A percentile compares a stretch with the other conserved stretches of the same genome.
Conservation (phyloP, 768 basidiomycete genomes). For the Psilocybe sp. region DNA sequence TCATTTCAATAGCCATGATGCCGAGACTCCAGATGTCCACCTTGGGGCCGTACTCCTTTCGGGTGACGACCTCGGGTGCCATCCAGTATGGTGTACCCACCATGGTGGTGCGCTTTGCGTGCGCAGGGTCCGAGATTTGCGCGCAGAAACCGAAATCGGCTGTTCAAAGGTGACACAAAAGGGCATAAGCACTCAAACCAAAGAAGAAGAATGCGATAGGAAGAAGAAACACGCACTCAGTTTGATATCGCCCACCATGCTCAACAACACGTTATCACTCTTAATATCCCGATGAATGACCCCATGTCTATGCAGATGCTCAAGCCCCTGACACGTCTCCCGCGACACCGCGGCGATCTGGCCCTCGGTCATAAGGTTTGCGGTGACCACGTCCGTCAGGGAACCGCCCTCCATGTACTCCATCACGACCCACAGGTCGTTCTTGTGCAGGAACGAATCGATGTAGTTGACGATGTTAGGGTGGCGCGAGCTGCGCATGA, state of each 20-base stretch:
- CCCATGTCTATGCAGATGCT: conserved; percentile 93
- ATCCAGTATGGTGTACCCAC: conserved; percentile 99
- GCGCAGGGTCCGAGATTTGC: conserved; percentile 86
- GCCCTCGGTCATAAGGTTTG: conserved; percentile 96
- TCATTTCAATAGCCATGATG: conserved; percentile 98
- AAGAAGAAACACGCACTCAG: conserved; percentile 65
- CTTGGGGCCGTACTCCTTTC: conserved; percentile 96
- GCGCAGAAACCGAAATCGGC: conserved; percentile 99
- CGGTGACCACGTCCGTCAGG: conserved; percentile 93
- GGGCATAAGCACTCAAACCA: not conserved
- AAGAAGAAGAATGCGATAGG: not conserved
- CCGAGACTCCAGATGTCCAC: conserved; percentile 98
- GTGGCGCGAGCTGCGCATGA: conserved; percentile 94
- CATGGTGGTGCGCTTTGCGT: conserved; percentile 95
- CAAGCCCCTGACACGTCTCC: conserved; percentile 89
- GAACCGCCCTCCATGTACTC: conserved; percentile 99
- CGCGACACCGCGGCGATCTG: conserved; percentile 96
- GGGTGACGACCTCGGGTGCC: conserved; percentile 97
- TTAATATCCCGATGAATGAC: conserved; percentile 99
- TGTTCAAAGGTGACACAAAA: conserved; percentile 26
- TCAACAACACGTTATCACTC: conserved; percentile 94
- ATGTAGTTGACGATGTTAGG: conserved; percentile 99
- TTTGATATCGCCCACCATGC: conserved; percentile 94
- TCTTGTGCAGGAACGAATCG: conserved; percentile 96
- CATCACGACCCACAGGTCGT: conserved; percentile 99